Conservation (phyloP, 140 eudicot genomes). For the Cichorium intybus region DNA sequence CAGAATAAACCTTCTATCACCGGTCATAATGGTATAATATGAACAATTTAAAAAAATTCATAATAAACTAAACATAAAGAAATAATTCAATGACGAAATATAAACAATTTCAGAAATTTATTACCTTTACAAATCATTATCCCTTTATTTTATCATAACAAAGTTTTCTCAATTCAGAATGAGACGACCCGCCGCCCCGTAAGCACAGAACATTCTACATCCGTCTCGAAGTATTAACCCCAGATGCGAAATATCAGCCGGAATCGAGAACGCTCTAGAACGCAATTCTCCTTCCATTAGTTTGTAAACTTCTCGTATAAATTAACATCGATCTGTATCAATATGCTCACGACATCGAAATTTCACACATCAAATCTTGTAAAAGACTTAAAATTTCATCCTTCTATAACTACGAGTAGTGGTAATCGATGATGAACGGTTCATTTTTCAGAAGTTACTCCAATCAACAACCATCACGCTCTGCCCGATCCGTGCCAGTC, state of each 20-base stretch:
- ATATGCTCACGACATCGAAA: background rate
- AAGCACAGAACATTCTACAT: background rate
- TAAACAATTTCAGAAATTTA: too few relatives aligned
- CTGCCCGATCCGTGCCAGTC: too few relatives aligned
- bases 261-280: background rate
- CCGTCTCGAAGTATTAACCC: background rate
- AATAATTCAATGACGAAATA: too few relatives aligned
- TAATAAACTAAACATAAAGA: too few relatives aligned
- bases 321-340: background rate
- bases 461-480: too few relatives aligned
- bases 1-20: too few relatives aligned
- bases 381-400: background rate
- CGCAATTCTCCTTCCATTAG: background rate
- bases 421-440: constrained; percentile 3
- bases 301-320: background rate
- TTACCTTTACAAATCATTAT: too few relatives aligned
- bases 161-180: too few relatives aligned
- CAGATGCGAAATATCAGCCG: background rate
- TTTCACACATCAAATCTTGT: background rate
- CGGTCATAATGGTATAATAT: too few relatives aligned
- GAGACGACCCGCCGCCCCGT: too few relatives aligned
- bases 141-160: too few relatives aligned
- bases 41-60: too few relatives aligned
- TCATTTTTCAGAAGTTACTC: constrained; percentile 1
- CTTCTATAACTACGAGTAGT: background rate